Base-by-base conservation (phyloP, 2,329 filamentous ascomycete species). In the Ophiostoma sp. region DNA sequence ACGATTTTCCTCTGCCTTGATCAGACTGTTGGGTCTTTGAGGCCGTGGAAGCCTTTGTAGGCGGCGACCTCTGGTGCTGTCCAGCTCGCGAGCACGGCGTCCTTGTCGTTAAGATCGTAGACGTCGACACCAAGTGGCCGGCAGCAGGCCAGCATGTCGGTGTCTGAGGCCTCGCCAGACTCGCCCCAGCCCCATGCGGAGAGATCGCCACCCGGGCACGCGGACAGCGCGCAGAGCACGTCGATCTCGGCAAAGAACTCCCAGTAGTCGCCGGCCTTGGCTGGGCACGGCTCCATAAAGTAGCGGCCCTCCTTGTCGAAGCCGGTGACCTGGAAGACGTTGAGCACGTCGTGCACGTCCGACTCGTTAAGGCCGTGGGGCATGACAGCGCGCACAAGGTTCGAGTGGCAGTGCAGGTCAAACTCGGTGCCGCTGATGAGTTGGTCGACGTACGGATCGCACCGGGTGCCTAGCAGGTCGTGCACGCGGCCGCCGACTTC, bases 351-450 rank as follows among this genome's bases (percentile, higher is more conserved):
- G 74, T 96, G 92, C 1, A 95, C 86, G 75, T 95, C 91, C 42
- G 81, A 80, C 77, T 95, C 92, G 5, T 81, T 83, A 58, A 95
- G 76, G 0, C 90, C 90, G 70, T 82, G 87, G 0, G 88, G 87
- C 0, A 88, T 71, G 2, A 95, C 85, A 0, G 92, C 89, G 4
- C 92, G 85, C 1, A 86, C 87, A 11, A 96, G 83, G 76, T 96
- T 96, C 1, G 89, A 92, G 75, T 94, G 91, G 76, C 92, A 96
- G 76, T 95, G 91, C 76, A 85, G 94, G 76, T 95, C 89, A 75
- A 92, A 95, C 44, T 82, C 82, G 65, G 85, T 82, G n/a, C 87
- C 87, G 3, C 84, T 86, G 66, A 96, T 84, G 71, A 95, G 83
- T 49, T 85, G 81, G 76, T 91, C 92, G 75, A 95, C 89, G 75